Conservation (phyloP, 768 basidiomycete species). For the Xerocomellus amylosporus region DNA sequence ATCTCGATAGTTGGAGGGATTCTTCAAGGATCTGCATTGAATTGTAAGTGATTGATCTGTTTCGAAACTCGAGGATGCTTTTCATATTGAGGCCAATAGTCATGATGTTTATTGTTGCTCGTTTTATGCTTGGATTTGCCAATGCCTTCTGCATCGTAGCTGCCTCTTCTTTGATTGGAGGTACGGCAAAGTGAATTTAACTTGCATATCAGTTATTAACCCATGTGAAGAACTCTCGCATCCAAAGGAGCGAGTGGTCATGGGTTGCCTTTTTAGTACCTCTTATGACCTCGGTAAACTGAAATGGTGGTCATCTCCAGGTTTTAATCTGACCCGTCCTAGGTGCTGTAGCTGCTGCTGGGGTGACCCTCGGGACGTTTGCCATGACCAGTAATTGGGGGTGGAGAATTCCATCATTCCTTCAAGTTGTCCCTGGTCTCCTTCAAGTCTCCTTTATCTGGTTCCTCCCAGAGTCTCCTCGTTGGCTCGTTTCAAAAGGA, state of each 20-base stretch:
- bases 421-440: constrained; percentile 52
- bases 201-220: neutral
- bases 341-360: constrained; percentile 41
- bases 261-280: constrained; percentile 10
- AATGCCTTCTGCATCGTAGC: neutral
- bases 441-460: constrained; percentile 55
- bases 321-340: neutral
- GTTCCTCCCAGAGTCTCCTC: constrained; percentile 63
- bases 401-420: constrained; percentile 65
- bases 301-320: neutral
- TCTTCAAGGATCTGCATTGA: too few species aligned
- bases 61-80: neutral
- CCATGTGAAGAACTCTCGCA: constrained; percentile 17
- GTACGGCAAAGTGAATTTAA: neutral
- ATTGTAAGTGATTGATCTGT: neutral
- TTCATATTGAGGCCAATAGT: neutral
- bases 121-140: constrained; percentile 1
- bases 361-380: constrained; percentile 61
- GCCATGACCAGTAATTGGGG: constrained; percentile 55
- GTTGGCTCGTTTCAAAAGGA: constrained; percentile 61
- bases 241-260: constrained; percentile 21
- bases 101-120: neutral
- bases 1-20: neutral
- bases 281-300: constrained; percentile 13
- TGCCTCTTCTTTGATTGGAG: constrained; percentile 22